Percentiles rank a stretch among this genome's conserved stretches.
phyloP scores from a whole-genome alignment of 1,139 yeast species.

The Pneumocystis sp. region DNA sequence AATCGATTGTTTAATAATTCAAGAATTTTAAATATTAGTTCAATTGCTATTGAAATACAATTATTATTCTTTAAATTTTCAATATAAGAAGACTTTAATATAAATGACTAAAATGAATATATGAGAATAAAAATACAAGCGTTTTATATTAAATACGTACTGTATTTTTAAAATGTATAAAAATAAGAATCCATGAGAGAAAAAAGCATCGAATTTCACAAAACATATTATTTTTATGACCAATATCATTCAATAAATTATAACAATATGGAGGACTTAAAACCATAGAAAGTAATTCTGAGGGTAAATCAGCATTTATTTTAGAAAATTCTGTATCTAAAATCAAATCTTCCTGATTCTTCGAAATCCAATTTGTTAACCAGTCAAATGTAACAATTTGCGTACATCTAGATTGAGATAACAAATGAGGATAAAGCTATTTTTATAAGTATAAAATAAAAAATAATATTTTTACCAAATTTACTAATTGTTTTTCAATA shows the following conservation, averaged over 20 bases:
- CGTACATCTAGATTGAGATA: neutral
- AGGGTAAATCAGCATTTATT: slow-evolving; percentile 18
- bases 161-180: slow-evolving; percentile 49
- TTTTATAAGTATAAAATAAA: neutral
- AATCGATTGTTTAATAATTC: slow-evolving; percentile 11
- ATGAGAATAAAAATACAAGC: neutral
- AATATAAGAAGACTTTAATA: neutral
- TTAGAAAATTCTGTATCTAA: slow-evolving; percentile 10
- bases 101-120: neutral
- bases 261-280: slow-evolving; percentile 16
- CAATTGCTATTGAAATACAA: neutral
- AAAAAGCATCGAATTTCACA: slow-evolving; percentile 28
- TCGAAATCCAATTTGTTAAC: slow-evolving; percentile 1
- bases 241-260: slow-evolving; percentile 3
- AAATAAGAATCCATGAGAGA: slow-evolving; percentile 57
- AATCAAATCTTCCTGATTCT: slow-evolving; percentile 2
- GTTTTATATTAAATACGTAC: slow-evolving; percentile 23
- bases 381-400: slow-evolving; percentile 3
- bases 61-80: neutral
- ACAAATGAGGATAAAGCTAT: slow-evolving; percentile 1
- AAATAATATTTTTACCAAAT: neutral
- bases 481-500: neutral
- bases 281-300: slow-evolving; percentile 21
- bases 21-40: slow-evolving; percentile 3
- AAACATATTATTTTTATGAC: slow-evolving; percentile 4